Evolutionary conservation across 2,329 filamentous ascomycete species (phyloP).

Genomic region (Aschersonia sp.): DNA sequence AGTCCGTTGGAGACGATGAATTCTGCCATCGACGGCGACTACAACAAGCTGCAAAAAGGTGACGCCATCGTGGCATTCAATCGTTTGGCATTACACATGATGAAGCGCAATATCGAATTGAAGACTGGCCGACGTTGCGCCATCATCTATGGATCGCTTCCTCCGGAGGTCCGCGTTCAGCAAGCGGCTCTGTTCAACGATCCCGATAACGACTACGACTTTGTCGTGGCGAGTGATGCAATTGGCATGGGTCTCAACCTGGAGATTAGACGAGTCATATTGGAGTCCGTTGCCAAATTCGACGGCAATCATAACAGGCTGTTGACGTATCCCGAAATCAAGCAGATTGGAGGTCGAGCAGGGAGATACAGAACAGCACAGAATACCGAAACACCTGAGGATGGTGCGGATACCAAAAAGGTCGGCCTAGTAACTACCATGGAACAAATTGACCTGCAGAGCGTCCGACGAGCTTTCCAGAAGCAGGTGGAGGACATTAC

Average conservation of each 20-base stretch:
- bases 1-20: constrained; percentile 58
- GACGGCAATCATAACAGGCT: constrained; percentile 42
- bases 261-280: constrained; percentile 79
- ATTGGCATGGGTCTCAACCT: constrained; percentile 96
- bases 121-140: constrained; percentile 68
- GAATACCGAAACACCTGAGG: constrained; percentile 5
- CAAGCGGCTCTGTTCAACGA: constrained; percentile 93
- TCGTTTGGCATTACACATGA: constrained; percentile 61
- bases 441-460: constrained; percentile 50
- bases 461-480: constrained; percentile 48
- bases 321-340: constrained; percentile 64
- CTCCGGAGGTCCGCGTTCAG: constrained; percentile 81
- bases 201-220: constrained; percentile 89
- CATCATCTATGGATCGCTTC: constrained; percentile 82
- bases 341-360: constrained; percentile 88
- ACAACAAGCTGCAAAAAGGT: constrained; percentile 63
- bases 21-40: constrained; percentile 45
- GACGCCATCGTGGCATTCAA: constrained; percentile 86
- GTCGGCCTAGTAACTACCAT: constrained; percentile 69
- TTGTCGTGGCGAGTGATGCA: constrained; percentile 82
- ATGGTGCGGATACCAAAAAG: constrained; percentile 18
- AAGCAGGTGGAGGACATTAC: constrained; percentile 49
- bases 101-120: constrained; percentile 67
- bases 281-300: constrained; percentile 64
- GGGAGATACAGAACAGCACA: constrained; percentile 65